Evolutionary conservation across 1,139 yeast genomes (phyloP).

Genomic region (Wickerhamomyces sp.): DNA sequence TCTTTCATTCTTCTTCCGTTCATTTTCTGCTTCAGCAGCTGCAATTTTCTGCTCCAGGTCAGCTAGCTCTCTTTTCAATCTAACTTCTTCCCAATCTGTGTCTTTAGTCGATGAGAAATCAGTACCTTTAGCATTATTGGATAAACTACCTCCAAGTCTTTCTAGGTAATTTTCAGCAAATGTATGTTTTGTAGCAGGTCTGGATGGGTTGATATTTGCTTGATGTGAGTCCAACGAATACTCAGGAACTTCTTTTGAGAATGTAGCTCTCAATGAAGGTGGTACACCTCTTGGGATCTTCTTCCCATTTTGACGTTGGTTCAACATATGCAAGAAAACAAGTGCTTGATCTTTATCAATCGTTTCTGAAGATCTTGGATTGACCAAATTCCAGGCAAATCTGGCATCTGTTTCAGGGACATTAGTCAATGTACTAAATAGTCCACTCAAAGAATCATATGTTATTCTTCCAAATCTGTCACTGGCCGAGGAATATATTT

Average conservation of each 20-base stretch:
- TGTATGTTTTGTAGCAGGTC: constrained; percentile 18
- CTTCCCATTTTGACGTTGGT: constrained; percentile 84
- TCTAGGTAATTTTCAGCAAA: constrained; percentile 23
- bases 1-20: constrained; percentile 36
- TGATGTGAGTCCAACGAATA: constrained; percentile 59
- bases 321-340: constrained; percentile 83
- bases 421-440: constrained; percentile 61
- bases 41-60: constrained; percentile 63
- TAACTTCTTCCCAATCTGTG: constrained; percentile 81
- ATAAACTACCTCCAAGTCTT: constrained; percentile 23
- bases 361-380: constrained; percentile 80
- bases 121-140: constrained; percentile 54
- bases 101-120: constrained; percentile 72
- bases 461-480: constrained; percentile 82
- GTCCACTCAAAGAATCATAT: constrained; percentile 63
- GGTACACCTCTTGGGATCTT: constrained; percentile 93
- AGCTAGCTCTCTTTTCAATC: constrained; percentile 72
- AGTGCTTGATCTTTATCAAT: constrained; percentile 91
- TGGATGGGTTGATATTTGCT: constrained; percentile 31
- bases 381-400: constrained; percentile 92
- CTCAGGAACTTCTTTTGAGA: constrained; percentile 78
- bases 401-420: constrained; percentile 87
- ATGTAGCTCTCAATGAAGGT: constrained; percentile 86
- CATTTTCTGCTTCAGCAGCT: constrained; percentile 51
- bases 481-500: constrained; percentile 67